Base-by-base conservation (phyloP, 768 basidiomycete species). In the Suillus placidus region DNA sequence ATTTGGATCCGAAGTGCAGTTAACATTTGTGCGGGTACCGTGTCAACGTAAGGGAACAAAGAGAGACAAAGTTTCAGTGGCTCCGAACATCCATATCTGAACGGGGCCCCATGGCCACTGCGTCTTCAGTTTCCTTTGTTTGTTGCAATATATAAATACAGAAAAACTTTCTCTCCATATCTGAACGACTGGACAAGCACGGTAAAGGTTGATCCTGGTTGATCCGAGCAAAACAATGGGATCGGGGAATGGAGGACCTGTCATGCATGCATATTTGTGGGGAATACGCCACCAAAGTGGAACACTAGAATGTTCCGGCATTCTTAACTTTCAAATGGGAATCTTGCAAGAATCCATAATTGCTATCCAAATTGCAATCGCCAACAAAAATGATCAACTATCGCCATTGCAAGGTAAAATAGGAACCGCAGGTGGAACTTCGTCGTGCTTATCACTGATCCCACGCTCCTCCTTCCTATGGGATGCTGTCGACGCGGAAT, bases 191-290 rank as follows among this genome's bases (percentile, higher is more conserved):
- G 8, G 18, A 54, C 10, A 34, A 34, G 52, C 32, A 34, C 54
- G 54, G 32, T 3, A 47, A 32, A 16, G 32, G 52, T 12, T 32
- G 8, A 20, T 20, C 18, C 16, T 30, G 30, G 9, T 54, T 55
- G 32, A 55, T 55, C 32, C 32, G 35, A 32, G 34, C 34, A 63
- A 12, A 61, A 63, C 58, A 63, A 63, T 40, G 37, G 57, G 20
- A 61, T 60, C 55, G 37, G 62, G 37, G 20, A 63, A 63, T 63
- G 62, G 30, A 63, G 34, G 54, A 61, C 14, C 14, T 60, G 38
- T 30, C 38, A 30, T 26, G 26, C 20, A 13, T 55, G 20, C 52
- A 55, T 20, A 55, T 34, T 6, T 55, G 32, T 55, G 20, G 12
- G 20, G 20, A 55, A 55, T 55, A 34, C 32, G 54, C 32, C 34